A percentile compares a stretch with the other conserved stretches of the same genome.
Conservation (phyloP, 805 yeast genomes). For the Teunomyces cretensis region DNA sequence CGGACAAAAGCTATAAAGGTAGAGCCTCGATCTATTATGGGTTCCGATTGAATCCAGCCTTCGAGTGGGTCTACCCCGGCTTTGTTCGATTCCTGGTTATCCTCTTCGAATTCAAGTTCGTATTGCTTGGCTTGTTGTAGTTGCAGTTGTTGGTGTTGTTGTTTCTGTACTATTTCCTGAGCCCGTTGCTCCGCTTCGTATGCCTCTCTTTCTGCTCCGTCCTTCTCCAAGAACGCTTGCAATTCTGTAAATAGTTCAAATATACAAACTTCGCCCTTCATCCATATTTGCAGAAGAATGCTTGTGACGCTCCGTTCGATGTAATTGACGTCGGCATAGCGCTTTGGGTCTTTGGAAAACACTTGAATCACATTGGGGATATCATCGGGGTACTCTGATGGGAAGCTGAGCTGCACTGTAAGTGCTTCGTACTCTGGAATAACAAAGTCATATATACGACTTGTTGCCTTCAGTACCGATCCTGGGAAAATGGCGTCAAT, state of each 20-base stretch:
- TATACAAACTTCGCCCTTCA: constrained; percentile 66
- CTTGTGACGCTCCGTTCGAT: constrained; percentile 47
- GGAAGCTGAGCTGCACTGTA: constrained; percentile 68
- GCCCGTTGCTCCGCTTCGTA: background rate
- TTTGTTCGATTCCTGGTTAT: background rate
- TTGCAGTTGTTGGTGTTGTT: constrained; percentile 4
- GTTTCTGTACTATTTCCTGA: background rate
- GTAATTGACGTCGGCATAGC: constrained; percentile 44
- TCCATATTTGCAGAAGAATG: constrained; percentile 35
- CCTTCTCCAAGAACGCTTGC: constrained; percentile 43
- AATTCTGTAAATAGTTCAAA: constrained; percentile 76
- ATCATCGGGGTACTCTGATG: constrained; percentile 63
- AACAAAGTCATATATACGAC: constrained; percentile 45
- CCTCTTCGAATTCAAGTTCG: background rate
- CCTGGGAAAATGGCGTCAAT: constrained; percentile 87
- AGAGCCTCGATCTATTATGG: constrained; percentile 79
- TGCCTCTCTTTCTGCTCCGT: constrained; percentile 30
- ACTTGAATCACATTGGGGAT: constrained; percentile 67
- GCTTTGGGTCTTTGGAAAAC: constrained; percentile 26
- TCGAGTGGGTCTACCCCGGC: constrained; percentile 48
- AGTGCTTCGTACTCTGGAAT: constrained; percentile 65
- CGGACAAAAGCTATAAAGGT: constrained; percentile 79
- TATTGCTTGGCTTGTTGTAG: background rate
- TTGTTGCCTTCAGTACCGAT: constrained; percentile 39
- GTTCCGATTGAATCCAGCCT: constrained; percentile 78